Conservation (phyloP, 345 rosid genomes). For the Citrus trifoliata region DNA sequence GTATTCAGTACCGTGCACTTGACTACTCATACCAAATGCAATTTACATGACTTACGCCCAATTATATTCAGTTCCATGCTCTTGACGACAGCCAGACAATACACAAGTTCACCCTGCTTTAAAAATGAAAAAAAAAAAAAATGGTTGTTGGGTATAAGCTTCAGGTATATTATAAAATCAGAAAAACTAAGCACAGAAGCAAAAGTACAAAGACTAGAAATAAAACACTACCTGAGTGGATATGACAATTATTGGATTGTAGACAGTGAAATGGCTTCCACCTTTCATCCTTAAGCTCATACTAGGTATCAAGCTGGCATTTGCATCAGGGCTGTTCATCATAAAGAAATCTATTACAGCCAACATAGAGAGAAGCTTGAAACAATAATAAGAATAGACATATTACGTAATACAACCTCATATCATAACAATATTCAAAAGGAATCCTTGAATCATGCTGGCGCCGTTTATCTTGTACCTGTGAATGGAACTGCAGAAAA, state of each 20-base stretch:
- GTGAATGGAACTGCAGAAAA: slow-evolving; percentile 67
- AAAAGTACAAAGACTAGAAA: neutral
- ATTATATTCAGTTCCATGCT: slow-evolving; percentile 69
- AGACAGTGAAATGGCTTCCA: slow-evolving; percentile 53
- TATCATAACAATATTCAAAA: slow-evolving; percentile 71
- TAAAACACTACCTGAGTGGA: slow-evolving; percentile 47
- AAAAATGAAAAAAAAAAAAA: too few species aligned
- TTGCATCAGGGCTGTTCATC: slow-evolving; percentile 51
- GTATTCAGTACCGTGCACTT: neutral
- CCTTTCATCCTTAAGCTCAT: slow-evolving; percentile 73
- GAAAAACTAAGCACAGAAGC: neutral
- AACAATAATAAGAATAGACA: neutral
- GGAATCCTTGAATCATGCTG: slow-evolving; percentile 73
- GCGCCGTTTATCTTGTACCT: slow-evolving; percentile 53
- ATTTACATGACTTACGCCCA: slow-evolving; percentile 53
- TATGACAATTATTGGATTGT: slow-evolving; percentile 70
- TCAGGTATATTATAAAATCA: neutral
- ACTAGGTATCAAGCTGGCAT: slow-evolving; percentile 63
- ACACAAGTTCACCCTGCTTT: slow-evolving; percentile 53
- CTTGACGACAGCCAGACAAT: slow-evolving; percentile 74
- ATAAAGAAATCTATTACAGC: slow-evolving; percentile 14
- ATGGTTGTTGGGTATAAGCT: neutral
- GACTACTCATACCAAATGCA: neutral
- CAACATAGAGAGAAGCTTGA: slow-evolving; percentile 1
- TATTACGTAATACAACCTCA: slow-evolving; percentile 44